Evolutionary conservation across 208 protist genomes (phyloP).

Genomic region (Tritrichomonas foetus): DNA sequence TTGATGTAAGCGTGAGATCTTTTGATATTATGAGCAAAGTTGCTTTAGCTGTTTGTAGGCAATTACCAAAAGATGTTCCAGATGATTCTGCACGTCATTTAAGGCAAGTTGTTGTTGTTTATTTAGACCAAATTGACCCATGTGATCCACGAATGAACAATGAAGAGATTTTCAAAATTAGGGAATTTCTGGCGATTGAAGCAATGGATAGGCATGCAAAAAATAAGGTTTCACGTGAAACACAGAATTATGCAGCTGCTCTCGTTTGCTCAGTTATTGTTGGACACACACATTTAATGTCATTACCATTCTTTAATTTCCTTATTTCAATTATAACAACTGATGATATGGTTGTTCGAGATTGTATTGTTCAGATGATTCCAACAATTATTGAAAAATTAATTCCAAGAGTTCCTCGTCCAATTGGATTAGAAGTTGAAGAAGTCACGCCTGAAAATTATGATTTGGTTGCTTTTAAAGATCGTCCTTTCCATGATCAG

Average conservation of each 20-base stretch:
- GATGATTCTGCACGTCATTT: not conserved
- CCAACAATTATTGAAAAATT: constrained; percentile 16
- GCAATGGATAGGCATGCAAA: not conserved
- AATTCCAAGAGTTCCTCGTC: not conserved
- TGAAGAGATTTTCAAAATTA: not conserved
- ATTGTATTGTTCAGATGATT: not conserved
- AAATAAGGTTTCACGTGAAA: not conserved
- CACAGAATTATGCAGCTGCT: constrained; percentile 19
- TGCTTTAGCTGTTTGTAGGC: not conserved
- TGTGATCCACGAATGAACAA: not conserved
- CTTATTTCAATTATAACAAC: not conserved
- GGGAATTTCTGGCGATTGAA: not conserved
- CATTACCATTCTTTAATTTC: not conserved
- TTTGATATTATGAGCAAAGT: not conserved
- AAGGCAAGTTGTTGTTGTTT: not conserved
- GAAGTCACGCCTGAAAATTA: not conserved
- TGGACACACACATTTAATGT: not conserved
- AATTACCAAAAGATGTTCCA: not conserved
- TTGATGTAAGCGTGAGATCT: not conserved
- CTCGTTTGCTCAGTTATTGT: not conserved
- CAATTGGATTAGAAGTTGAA: not conserved
- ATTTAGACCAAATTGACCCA: not conserved
- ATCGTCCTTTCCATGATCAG: not conserved
- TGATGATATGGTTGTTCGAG: not conserved
- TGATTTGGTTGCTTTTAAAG: not conserved